phyloP scores from a whole-genome alignment of 495 filamentous ascomycete genomes.

The Penicillium maclennaniae region DNA sequence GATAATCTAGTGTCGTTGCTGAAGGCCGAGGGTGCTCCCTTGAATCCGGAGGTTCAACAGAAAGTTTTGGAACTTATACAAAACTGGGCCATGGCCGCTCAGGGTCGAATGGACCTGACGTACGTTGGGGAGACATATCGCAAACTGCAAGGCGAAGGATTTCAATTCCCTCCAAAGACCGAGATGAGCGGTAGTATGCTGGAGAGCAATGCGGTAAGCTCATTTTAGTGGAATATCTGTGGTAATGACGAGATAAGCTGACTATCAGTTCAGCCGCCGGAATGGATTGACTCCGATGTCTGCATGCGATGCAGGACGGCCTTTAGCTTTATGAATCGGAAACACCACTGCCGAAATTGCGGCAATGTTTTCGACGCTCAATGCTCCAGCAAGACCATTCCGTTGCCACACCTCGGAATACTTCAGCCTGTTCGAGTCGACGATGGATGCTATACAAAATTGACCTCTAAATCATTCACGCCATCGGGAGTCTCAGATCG shows the following conservation, averaged over 20 bases:
- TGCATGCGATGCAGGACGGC: constrained; percentile 96
- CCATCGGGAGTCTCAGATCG: constrained; percentile 42
- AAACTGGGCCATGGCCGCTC: constrained; percentile 85
- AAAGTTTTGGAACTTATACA: constrained; percentile 94
- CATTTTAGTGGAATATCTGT: too few species aligned
- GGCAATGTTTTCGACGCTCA: constrained; percentile 93
- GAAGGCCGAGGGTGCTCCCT: constrained; percentile 69
- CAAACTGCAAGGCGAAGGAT: constrained; percentile 77
- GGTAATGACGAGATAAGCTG: background rate
- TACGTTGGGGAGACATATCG: constrained; percentile 88
- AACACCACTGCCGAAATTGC: constrained; percentile 97
- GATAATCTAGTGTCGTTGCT: constrained; percentile 90
- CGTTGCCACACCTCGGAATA: constrained; percentile 90
- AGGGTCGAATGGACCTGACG: constrained; percentile 75
- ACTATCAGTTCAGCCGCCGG: constrained; percentile 68
- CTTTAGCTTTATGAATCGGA: constrained; percentile 96
- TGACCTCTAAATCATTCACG: constrained; percentile 65
- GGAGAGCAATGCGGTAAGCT: constrained; percentile 86
- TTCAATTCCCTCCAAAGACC: constrained; percentile 82
- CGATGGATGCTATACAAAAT: constrained; percentile 87
- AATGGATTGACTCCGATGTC: constrained; percentile 97
- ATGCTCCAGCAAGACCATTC: constrained; percentile 84
- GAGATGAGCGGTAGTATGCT: constrained; percentile 91
- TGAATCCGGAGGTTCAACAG: constrained; percentile 78
- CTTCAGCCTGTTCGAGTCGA: constrained; percentile 90